phyloP scores from a whole-genome alignment of 2,329 filamentous ascomycete genomes.

The Arthrobotrys sphaeroides region DNA sequence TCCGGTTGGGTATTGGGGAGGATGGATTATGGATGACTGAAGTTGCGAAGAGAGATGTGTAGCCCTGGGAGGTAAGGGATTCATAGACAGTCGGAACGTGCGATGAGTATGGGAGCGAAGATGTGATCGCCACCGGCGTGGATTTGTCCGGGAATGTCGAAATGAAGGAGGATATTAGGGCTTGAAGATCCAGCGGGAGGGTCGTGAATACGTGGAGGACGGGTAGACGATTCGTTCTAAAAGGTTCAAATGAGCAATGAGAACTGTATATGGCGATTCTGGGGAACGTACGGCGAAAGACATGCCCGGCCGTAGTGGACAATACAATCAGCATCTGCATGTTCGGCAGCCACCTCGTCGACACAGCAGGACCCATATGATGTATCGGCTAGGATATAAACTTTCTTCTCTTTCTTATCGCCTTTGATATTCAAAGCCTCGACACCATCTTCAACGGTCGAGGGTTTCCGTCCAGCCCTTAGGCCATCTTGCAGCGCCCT shows the following conservation, averaged over 20 bases:
- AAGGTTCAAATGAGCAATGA: not conserved
- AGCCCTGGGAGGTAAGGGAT: conserved; percentile 71
- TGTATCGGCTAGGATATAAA: conserved; percentile 92
- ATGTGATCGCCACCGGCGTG: conserved; percentile 79
- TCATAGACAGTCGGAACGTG: conserved; percentile 72
- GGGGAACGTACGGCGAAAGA: conserved; percentile 81
- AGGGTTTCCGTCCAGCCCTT: conserved; percentile 29
- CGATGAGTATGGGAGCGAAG: conserved; percentile 85
- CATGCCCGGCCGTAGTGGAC: conserved; percentile 95
- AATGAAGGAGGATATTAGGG: conserved; percentile 71
- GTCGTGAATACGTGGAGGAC: conserved; percentile 66
- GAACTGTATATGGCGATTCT: too few species aligned
- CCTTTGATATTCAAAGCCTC: conserved; percentile 24
- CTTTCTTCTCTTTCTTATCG: conserved; percentile 52
- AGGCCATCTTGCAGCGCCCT: conserved; percentile 34
- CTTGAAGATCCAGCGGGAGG: conserved; percentile 72
- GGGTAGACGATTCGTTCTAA: conserved; percentile 55
- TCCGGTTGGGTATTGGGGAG: conserved; percentile 84
- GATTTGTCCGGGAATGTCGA: conserved; percentile 73
- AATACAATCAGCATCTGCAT: conserved; percentile 87
- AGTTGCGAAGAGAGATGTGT: conserved; percentile 74
- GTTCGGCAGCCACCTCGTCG: conserved; percentile 94
- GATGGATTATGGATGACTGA: conserved; percentile 79
- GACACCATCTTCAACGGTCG: conserved; percentile 25
- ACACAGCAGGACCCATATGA: conserved; percentile 98